Conservation (phyloP, 805 yeast species). For the Starmerella apicola region DNA sequence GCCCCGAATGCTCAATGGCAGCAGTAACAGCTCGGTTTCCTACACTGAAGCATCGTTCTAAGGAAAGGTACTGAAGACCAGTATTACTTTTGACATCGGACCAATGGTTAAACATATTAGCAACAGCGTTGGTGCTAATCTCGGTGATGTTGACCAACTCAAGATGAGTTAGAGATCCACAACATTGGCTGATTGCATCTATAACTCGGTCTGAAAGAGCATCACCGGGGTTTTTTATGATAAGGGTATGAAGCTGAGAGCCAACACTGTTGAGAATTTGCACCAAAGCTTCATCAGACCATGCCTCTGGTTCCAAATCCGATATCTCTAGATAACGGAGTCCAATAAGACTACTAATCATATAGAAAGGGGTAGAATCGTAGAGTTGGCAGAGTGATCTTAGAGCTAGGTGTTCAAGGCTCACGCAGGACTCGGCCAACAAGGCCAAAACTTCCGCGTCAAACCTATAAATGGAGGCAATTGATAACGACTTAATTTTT, state of each 20-base stretch:
- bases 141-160: constrained; percentile 50
- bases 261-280: constrained; percentile 44
- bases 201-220: constrained; percentile 34
- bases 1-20: constrained; percentile 47
- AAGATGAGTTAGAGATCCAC: constrained; percentile 37
- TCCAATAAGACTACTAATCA: constrained; percentile 45
- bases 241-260: constrained; percentile 41
- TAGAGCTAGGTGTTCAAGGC: constrained; percentile 45
- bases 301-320: constrained; percentile 49
- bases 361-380: constrained; percentile 42
- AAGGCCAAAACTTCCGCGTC: constrained; percentile 50
- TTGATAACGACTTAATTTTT: constrained; percentile 44
- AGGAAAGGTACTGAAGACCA: constrained; percentile 47
- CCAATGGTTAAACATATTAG: constrained; percentile 47
- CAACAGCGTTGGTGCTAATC: constrained; percentile 57
- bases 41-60: constrained; percentile 54
- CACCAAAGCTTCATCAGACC: constrained; percentile 56
- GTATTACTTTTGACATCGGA: constrained; percentile 25
- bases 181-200: constrained; percentile 48
- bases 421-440: constrained; percentile 45
- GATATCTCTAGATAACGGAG: constrained; percentile 52
- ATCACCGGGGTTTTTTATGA: constrained; percentile 59
- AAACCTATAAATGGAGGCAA: constrained; percentile 76
- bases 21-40: constrained; percentile 52
- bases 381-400: constrained; percentile 63